phyloP scores from a whole-genome alignment of 495 filamentous ascomycete genomes.

The Trichoderma erinaceum region DNA sequence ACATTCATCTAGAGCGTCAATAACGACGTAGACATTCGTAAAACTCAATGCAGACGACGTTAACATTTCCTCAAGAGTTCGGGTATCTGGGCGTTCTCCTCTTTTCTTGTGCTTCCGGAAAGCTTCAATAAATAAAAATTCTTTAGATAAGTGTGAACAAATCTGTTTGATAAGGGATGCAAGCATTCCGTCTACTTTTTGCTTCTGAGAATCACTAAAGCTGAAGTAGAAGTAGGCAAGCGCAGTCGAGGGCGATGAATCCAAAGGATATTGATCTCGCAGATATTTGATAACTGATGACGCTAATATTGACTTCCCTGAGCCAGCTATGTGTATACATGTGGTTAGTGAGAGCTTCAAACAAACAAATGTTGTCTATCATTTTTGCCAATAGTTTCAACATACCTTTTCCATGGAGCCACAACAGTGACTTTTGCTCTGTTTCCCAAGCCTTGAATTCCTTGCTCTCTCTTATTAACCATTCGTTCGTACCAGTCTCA shows the following conservation, averaged over 20 bases:
- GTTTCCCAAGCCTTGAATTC: background rate
- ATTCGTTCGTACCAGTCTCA: background rate
- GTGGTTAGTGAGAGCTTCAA: background rate
- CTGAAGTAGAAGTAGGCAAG: background rate
- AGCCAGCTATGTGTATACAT: background rate
- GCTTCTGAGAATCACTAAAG: background rate
- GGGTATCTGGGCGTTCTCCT: background rate
- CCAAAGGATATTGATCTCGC: background rate
- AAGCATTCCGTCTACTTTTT: background rate
- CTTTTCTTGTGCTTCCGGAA: background rate
- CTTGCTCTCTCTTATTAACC: background rate
- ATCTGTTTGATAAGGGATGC: background rate
- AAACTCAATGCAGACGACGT: background rate
- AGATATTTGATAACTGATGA: background rate
- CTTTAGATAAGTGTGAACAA: background rate
- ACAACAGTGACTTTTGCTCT: background rate
- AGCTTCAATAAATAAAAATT: too few relatives aligned
- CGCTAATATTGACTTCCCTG: background rate
- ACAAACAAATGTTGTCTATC: background rate
- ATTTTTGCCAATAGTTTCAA: background rate
- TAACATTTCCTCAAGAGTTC: background rate
- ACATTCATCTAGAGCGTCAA: background rate
- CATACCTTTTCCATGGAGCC: background rate
- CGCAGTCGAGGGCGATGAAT: background rate
- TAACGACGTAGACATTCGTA: background rate